A percentile compares a stretch with the other conserved stretches of the same genome.
Evolutionary conservation across 495 filamentous ascomycete genomes (phyloP).

Genomic region (Neohortaea acidophila): DNA sequence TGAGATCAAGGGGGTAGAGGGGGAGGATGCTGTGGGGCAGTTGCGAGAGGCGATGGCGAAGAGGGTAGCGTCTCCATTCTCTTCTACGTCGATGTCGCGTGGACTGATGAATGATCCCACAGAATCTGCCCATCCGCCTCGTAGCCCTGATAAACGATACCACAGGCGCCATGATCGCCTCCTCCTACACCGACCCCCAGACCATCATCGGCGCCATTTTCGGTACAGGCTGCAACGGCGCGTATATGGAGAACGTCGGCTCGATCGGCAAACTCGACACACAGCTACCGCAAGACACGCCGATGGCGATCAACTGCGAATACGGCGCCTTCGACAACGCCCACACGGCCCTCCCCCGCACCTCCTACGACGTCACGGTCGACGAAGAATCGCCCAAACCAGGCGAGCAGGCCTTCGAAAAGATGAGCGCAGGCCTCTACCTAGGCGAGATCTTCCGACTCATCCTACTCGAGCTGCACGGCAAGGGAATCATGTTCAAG

Average conservation of each 20-base stretch:
- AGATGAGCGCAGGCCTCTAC: slow-evolving; percentile 36
- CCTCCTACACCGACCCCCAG: slow-evolving; percentile 11
- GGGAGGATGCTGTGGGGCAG: slow-evolving; percentile 11
- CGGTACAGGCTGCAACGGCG: slow-evolving; percentile 13
- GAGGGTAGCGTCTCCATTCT: slow-evolving; percentile 1
- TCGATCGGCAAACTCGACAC: slow-evolving; percentile 10
- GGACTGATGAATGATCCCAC: background rate
- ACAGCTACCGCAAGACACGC: slow-evolving; percentile 4
- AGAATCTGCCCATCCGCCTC: slow-evolving; percentile 9
- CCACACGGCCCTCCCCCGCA: slow-evolving; percentile 6
- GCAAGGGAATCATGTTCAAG: slow-evolving; percentile 5
- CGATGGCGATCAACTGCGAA: slow-evolving; percentile 16
- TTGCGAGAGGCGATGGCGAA: slow-evolving; percentile 8
- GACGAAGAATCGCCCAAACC: slow-evolving; percentile 30
- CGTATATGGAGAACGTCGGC: slow-evolving; percentile 12
- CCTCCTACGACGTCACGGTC: slow-evolving; percentile 25
- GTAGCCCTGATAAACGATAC: slow-evolving; percentile 14
- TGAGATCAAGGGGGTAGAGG: slow-evolving; percentile 11
- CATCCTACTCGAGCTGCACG: slow-evolving; percentile 27
- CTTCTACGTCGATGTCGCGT: background rate
- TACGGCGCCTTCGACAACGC: slow-evolving; percentile 16
- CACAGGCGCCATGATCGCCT: slow-evolving; percentile 13
- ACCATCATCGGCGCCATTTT: slow-evolving; percentile 14
- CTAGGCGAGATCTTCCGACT: slow-evolving; percentile 34
- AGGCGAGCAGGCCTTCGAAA: slow-evolving; percentile 34